These are phyloP conservation scores for Punctularia strigosozonata DNA, from an alignment of 768 basidiomycete species.

Conservation along the genomic window DNA sequence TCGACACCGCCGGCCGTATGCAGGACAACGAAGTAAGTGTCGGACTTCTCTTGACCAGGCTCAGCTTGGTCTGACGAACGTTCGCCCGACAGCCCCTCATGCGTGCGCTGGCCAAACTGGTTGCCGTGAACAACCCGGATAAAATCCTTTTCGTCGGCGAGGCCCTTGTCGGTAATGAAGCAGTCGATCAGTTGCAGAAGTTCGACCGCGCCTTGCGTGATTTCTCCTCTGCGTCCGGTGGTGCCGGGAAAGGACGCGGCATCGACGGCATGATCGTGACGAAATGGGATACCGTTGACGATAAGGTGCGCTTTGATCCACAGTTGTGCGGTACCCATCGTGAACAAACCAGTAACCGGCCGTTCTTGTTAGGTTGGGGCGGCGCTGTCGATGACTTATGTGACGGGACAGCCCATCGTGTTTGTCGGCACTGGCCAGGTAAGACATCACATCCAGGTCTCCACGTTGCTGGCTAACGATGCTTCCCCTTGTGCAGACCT, in stretches of 20 bases:
- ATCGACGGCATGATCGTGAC: slow-evolving; percentile 98
- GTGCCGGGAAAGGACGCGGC: slow-evolving; percentile 65
- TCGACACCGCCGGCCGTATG: slow-evolving; percentile 98
- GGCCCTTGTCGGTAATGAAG: slow-evolving; percentile 96
- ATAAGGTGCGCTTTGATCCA: slow-evolving; percentile 51
- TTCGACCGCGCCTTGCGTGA: slow-evolving; percentile 92
- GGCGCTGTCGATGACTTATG: slow-evolving; percentile 97
- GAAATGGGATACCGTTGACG: slow-evolving; percentile 98
- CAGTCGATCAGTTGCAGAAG: slow-evolving; percentile 94
- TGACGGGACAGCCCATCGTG: slow-evolving; percentile 95
- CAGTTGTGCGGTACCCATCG: not conserved
- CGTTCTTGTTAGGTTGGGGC: slow-evolving; percentile 72
- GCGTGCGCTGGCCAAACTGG: slow-evolving; percentile 96
- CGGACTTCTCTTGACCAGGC: not conserved
- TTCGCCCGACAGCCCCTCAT: slow-evolving; percentile 63
- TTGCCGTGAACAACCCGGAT: slow-evolving; percentile 89
- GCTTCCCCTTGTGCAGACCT: slow-evolving; percentile 47
- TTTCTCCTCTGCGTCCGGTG: slow-evolving; percentile 64
- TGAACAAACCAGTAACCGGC: too few species aligned
- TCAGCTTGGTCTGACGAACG: slow-evolving; percentile 1
- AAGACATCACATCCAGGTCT: slow-evolving; percentile 13
- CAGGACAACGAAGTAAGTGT: slow-evolving; percentile 88
- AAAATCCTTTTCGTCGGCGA: slow-evolving; percentile 98
- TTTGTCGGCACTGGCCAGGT: slow-evolving; percentile 98
- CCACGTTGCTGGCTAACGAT: slow-evolving; percentile 3